Evolutionary conservation across 192 early-diverging fungal species (phyloP).

Genomic region (Podila epicladia): DNA sequence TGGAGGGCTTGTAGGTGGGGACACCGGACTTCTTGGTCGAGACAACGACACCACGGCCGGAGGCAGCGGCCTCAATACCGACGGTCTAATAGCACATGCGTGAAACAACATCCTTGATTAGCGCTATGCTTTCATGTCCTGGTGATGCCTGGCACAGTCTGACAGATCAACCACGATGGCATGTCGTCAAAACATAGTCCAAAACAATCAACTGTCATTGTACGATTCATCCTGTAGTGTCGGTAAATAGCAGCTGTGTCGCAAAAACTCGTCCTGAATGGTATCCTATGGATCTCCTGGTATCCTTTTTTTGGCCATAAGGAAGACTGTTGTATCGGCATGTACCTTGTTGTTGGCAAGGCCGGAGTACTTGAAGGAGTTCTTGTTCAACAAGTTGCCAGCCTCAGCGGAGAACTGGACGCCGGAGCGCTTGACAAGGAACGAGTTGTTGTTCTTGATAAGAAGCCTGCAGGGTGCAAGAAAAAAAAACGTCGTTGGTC

Average conservation of each 20-base stretch:
- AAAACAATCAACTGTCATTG: too few species aligned
- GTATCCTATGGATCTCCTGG: not conserved
- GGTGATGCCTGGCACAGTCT: too few species aligned
- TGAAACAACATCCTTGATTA: not conserved
- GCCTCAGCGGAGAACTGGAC: slow-evolving; percentile 77
- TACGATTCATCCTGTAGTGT: too few species aligned
- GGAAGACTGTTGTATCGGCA: not conserved
- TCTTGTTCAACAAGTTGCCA: slow-evolving; percentile 80
- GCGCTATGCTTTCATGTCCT: too few species aligned
- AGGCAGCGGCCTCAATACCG: slow-evolving; percentile 61
- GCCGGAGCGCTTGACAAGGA: slow-evolving; percentile 85
- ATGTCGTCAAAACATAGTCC: too few species aligned
- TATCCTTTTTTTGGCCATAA: not conserved
- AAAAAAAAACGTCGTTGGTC: not conserved
- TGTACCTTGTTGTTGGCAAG: slow-evolving; percentile 80
- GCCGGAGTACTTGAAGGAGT: slow-evolving; percentile 87
- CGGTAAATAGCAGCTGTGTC: too few species aligned
- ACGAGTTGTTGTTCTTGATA: slow-evolving; percentile 81
- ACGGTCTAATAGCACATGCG: slow-evolving; percentile 60
- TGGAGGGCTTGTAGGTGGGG: slow-evolving; percentile 62
- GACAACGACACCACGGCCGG: slow-evolving; percentile 71
- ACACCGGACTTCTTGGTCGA: slow-evolving; percentile 66
- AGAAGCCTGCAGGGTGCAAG: slow-evolving; percentile 54
- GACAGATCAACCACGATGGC: too few species aligned
- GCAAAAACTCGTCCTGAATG: too few species aligned